Conservation (phyloP, 306 rosid species). For the Medicago ruthenica region DNA sequence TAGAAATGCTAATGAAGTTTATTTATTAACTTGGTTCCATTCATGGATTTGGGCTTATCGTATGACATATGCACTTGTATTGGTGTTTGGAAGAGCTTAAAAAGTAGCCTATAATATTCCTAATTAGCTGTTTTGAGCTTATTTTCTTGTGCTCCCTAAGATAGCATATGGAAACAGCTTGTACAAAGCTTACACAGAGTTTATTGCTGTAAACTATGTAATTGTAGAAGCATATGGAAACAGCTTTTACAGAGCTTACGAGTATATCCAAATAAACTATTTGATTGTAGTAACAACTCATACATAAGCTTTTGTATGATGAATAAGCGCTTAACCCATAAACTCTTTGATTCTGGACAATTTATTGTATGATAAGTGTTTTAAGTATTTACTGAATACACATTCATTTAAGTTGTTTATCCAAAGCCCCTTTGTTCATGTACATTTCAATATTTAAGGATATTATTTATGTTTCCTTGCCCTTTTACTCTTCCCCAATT, state of each 20-base stretch:
- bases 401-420: neutral
- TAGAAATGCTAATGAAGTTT: slow-evolving; percentile 10
- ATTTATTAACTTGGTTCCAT: slow-evolving; percentile 18
- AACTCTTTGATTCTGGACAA: neutral
- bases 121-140: neutral
- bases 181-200: neutral
- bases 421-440: neutral
- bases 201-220: neutral
- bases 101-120: neutral
- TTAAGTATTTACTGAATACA: neutral
- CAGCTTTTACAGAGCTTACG: neutral
- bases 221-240: neutral
- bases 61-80: neutral
- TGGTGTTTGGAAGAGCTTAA: neutral
- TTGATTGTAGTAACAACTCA: neutral
- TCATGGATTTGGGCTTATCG: neutral
- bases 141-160: neutral
- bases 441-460: neutral
- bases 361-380: neutral
- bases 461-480: neutral
- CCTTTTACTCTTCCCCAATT: neutral
- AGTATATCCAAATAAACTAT: neutral
- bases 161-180: neutral
- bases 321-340: neutral
- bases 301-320: neutral